Evolutionary conservation across 345 rosid species (phyloP).

Genomic region (Corchorus olitorius): DNA sequence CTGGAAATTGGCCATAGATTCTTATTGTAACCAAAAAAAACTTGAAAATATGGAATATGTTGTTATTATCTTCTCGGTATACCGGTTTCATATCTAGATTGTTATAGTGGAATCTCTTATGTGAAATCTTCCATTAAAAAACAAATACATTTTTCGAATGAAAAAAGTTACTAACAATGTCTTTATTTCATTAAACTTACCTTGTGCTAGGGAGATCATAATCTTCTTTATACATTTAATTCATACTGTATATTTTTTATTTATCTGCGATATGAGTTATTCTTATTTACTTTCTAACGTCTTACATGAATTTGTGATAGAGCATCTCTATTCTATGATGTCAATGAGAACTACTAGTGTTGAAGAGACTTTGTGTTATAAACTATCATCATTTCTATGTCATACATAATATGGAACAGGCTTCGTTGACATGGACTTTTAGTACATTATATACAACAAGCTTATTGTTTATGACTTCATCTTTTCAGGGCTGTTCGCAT

Average conservation of each 20-base stretch:
- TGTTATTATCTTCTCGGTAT: neutral
- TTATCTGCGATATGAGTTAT: neutral
- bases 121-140: neutral
- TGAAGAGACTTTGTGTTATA: neutral
- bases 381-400: neutral
- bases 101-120: neutral
- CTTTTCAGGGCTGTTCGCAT: conserved; percentile 86
- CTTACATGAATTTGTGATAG: neutral
- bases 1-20: neutral
- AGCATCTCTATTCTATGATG: neutral
- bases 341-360: neutral
- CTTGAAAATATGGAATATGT: neutral
- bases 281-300: neutral
- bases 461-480: conserved; percentile 22
- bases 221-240: conserved; percentile 5
- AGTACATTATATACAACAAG: neutral
- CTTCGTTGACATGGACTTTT: neutral
- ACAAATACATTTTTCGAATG: neutral
- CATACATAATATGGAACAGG: neutral
- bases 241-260: conserved; percentile 8
- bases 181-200: neutral
- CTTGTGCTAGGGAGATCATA: neutral
- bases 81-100: neutral
- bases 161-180: neutral
- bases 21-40: neutral